Base-by-base conservation (phyloP, 208 protist genomes). In the Wallacemonas collosoma region DNA sequence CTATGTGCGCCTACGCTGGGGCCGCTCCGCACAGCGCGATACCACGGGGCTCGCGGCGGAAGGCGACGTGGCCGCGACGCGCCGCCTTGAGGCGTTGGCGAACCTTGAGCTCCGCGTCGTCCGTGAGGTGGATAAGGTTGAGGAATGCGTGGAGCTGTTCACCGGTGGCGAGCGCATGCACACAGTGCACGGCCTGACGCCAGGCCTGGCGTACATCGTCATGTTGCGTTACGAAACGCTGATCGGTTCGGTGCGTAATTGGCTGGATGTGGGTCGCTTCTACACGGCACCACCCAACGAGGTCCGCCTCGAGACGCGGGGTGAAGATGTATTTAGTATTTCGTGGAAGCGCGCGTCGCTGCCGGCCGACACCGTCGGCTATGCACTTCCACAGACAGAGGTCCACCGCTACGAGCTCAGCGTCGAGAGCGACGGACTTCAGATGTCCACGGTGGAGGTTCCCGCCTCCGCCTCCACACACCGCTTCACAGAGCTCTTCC, bases 201-300 rank as follows among this genome's bases (percentile, higher is more conserved):
- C 91, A 2, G 91, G 87, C 2, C 88, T 86, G 17, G 82, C 84
- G 2, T 96, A 97, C 79, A 84, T 96, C 71, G 88, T 95, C 1
- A 74, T 95, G 71, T 80, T 90, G 71, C 89, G 91, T 36, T 96
- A 96, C 77, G 75, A 79, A 57, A 97, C 88, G 36, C 76, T 97
- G 38, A 86, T 97, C 44, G 81, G 82, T 51, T 93, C 89, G 0
- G 81, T 88, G 77, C 86, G 81, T 26, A 84, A 86, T 36, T 98
- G 92, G 92, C 73, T 44, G 9, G 90, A 96, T 73, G 81, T 93
- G 58, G 77, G 82, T 5, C 81, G 90, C 8, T 93, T 98, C 43
- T 87, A 87, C 63, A 98, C 92, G 38, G 79, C 87, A 68, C 80
- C 87, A 5, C 45, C 88, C 40, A 79, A 90, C 45, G 69, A 89